A percentile compares a stretch with the other conserved stretches of the same genome.
Evolutionary conservation across 1,284 basidiomycete genomes (phyloP).

Genomic region (Apiotrichum gamsii): DNA sequence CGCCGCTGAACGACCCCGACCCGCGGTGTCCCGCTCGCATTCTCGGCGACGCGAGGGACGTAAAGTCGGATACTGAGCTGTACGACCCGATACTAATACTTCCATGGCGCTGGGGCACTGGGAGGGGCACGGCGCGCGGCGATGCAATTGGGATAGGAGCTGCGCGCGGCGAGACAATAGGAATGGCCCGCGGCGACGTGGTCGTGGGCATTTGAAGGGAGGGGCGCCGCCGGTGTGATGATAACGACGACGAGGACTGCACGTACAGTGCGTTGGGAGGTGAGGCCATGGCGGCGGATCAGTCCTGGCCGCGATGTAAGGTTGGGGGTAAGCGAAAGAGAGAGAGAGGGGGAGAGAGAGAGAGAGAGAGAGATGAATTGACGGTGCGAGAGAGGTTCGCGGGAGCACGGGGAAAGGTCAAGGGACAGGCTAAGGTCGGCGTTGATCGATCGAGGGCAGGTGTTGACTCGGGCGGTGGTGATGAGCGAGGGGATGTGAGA

Average conservation of each 20-base stretch:
- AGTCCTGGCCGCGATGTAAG: constrained; percentile 19
- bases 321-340: no score
- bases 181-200: constrained; percentile 5
- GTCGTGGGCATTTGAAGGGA: constrained; percentile 12
- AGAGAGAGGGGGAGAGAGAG: no score
- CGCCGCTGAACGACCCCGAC: constrained; percentile 9
- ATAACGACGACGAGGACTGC: not conserved
- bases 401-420: no score
- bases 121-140: constrained; percentile 18
- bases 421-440: no score
- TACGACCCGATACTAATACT: constrained; percentile 16
- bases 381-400: no score
- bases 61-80: constrained; percentile 16
- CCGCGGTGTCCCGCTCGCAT: constrained; percentile 1
- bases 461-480: no score
- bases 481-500: no score
- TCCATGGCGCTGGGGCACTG: constrained; percentile 27
- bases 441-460: no score
- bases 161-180: not conserved
- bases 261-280: constrained; percentile 2
- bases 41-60: constrained; percentile 7
- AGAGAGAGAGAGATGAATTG: no score
- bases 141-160: constrained; percentile 11
- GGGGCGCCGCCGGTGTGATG: constrained; percentile 10
- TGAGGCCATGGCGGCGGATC: constrained; percentile 9